A percentile compares a stretch with the other conserved stretches of the same genome.
Conservation (phyloP, 495 filamentous ascomycete species). For the Penicillium coffeae region DNA sequence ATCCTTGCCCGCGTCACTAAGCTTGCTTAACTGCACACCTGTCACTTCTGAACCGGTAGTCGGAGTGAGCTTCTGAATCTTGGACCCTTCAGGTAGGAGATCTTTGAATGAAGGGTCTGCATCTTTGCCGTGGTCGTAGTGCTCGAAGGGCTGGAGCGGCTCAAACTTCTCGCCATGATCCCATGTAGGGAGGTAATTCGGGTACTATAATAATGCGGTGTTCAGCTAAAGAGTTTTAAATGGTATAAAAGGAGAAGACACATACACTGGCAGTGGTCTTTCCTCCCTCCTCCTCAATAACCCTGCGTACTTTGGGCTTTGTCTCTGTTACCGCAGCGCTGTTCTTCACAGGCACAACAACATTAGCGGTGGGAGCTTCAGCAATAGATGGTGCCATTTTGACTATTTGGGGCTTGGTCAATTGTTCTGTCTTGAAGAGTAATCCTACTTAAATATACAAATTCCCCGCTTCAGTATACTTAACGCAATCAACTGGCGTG, state of each 20-base stretch:
- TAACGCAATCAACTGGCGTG: background rate
- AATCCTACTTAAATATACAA: background rate
- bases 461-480: background rate
- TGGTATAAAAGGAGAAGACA: too few relatives aligned
- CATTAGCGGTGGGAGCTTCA: constrained; percentile 4
- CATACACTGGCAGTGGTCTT: constrained; percentile 25
- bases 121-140: constrained; percentile 68
- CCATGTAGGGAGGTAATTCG: constrained; percentile 22
- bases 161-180: constrained; percentile 44
- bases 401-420: background rate
- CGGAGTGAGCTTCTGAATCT: constrained; percentile 59
- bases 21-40: constrained; percentile 70
- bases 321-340: background rate
- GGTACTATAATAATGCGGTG: constrained; percentile 10
- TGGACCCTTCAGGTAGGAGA: constrained; percentile 48
- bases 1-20: constrained; percentile 67
- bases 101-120: constrained; percentile 66
- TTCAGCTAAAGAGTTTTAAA: too few relatives aligned
- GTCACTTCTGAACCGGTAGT: constrained; percentile 71
- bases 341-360: constrained; percentile 18
- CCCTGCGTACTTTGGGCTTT: constrained; percentile 17
- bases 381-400: constrained; percentile 25
- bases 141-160: constrained; percentile 64
- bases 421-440: background rate
- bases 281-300: constrained; percentile 24